These are phyloP conservation scores for thale cress (Arabidopsis thaliana) DNA, from an alignment of 345 rosid species.

Conservation along the genomic window DNA sequence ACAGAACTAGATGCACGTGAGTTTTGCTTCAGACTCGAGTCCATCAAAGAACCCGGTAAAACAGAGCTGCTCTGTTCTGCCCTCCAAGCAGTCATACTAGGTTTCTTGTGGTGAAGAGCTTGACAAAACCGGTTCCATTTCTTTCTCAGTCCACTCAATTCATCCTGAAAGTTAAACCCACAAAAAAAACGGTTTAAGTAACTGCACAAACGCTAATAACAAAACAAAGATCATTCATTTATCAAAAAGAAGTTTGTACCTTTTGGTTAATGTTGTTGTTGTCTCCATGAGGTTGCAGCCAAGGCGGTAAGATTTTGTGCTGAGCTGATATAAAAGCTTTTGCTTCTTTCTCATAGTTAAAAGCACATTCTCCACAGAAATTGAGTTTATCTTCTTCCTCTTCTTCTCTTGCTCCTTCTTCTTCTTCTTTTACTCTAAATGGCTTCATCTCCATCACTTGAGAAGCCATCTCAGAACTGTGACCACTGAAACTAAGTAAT, in stretches of 20 bases:
- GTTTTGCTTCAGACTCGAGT: slow-evolving; percentile 47
- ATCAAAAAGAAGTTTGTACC: slow-evolving; percentile 46
- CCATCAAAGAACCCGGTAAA: slow-evolving; percentile 49
- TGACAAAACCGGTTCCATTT: slow-evolving; percentile 81
- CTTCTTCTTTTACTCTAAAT: slow-evolving; percentile 51
- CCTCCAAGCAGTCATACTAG: slow-evolving; percentile 22
- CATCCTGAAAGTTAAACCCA: slow-evolving; percentile 57
- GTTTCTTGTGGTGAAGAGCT: slow-evolving; percentile 52
- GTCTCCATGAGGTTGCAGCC: slow-evolving; percentile 63
- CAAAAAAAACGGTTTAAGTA: slow-evolving; percentile 12
- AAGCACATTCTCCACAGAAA: slow-evolving; percentile 77
- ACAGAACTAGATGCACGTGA: slow-evolving; percentile 46
- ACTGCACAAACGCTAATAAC: neutral
- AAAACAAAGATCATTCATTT: neutral
- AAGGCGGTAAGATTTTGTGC: slow-evolving; percentile 63
- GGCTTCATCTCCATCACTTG: slow-evolving; percentile 62
- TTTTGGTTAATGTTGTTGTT: slow-evolving; percentile 50
- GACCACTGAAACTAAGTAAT: slow-evolving; percentile 32
- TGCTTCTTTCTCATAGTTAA: slow-evolving; percentile 75
- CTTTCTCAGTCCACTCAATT: slow-evolving; percentile 57
- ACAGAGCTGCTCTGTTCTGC: slow-evolving; percentile 48
- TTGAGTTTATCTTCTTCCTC: slow-evolving; percentile 60
- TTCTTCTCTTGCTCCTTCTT: slow-evolving; percentile 39
- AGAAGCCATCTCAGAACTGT: slow-evolving; percentile 47
- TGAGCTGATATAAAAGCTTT: slow-evolving; percentile 57